These are phyloP conservation scores for Uromyces viciae-fabae DNA, from an alignment of 1,284 basidiomycete species.

Conservation along the genomic window DNA sequence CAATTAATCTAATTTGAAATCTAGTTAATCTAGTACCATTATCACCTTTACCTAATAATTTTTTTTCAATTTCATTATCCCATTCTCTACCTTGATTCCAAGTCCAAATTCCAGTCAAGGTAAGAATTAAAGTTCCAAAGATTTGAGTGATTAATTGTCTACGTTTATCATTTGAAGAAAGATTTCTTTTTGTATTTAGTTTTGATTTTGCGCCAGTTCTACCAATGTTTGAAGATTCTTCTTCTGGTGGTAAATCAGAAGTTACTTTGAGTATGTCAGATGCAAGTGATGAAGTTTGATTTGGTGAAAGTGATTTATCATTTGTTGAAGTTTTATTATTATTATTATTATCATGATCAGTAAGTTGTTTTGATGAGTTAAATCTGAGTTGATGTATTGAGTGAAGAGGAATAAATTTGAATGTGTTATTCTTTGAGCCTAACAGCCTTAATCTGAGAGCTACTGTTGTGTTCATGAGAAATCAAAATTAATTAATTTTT, in stretches of 20 bases:
- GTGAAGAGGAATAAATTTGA: not conserved
- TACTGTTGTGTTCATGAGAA: no score
- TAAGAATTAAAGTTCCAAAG: conserved; percentile 47
- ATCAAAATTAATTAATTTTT: no score
- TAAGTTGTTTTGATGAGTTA: not conserved
- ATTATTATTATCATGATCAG: no score
- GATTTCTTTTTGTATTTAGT: conserved; percentile 50
- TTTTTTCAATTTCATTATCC: conserved; percentile 48
- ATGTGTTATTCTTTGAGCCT: not conserved
- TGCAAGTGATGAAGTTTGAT: conserved; percentile 27
- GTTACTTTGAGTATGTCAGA: conserved; percentile 37
- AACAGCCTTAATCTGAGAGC: conserved; percentile 4
- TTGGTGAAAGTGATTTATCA: not conserved
- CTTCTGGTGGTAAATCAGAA: conserved; percentile 49
- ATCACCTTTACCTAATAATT: conserved; percentile 44
- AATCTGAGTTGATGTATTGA: conserved; percentile 13
- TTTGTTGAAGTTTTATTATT: no score
- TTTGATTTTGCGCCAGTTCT: conserved; percentile 53
- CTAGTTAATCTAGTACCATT: conserved; percentile 45
- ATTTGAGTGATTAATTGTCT: conserved; percentile 50
- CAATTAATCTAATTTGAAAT: conserved; percentile 48
- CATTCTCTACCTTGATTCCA: conserved; percentile 54
- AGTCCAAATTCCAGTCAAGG: conserved; percentile 48
- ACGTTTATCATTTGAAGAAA: conserved; percentile 54
- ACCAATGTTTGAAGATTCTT: conserved; percentile 43